Conservation (phyloP, 2,329 filamentous ascomycete species). For the Fusarium poae region DNA sequence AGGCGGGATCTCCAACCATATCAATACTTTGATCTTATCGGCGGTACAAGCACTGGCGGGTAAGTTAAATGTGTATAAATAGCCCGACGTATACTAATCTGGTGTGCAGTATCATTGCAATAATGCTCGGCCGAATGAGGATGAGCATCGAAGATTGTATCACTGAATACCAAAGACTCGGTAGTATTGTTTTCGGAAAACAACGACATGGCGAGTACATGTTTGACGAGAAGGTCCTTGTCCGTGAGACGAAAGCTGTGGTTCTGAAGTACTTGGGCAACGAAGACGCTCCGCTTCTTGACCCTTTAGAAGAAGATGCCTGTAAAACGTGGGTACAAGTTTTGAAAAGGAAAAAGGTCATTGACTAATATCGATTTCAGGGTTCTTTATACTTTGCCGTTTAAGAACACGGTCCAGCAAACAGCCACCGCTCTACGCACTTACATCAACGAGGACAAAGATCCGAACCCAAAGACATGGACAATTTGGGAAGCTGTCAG, state of each 20-base stretch:
- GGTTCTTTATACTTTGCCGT: background rate
- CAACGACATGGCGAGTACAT: background rate
- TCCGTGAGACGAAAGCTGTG: background rate
- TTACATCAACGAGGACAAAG: background rate
- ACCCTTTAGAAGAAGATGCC: background rate
- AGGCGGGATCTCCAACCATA: background rate
- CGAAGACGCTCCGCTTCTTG: background rate
- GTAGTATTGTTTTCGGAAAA: background rate
- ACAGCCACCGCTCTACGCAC: background rate
- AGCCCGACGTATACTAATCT: background rate
- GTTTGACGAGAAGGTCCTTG: background rate
- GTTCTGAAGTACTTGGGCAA: background rate
- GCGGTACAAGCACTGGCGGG: background rate
- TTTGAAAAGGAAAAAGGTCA: too few relatives aligned
- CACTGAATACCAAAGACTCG: background rate
- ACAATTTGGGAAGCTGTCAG: background rate
- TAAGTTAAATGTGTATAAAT: background rate
- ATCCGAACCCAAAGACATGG: background rate
- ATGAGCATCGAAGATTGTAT: background rate
- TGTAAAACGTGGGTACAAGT: background rate
- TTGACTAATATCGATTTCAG: fast-evolving
- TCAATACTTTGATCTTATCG: background rate
- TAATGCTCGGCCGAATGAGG: background rate
- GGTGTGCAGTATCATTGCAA: background rate
- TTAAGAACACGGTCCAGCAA: background rate